Evolutionary conservation across 1,139 yeast species (phyloP), one percentile per base, ranked within the genome.

Genomic region (Yamadazyma dendronema): DNA sequence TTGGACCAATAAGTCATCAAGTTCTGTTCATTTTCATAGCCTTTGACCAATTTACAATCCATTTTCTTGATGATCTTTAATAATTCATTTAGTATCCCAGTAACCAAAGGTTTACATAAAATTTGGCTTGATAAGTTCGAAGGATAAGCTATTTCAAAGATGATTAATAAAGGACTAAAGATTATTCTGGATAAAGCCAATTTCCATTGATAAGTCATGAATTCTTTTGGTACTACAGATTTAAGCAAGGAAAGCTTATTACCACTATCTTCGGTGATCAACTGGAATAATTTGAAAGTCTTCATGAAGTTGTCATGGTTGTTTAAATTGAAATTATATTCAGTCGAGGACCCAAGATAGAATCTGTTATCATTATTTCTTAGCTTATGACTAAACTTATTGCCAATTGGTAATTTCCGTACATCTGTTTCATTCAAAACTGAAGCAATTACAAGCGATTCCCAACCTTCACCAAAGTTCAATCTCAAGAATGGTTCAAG

Each of bases 141-240:
- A 1, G 95, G 88, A 48, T 66, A 72, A 5, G 82, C 76, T 39
- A 79, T 74, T 57, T 88, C 96, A 49, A 89, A 80, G 16, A 87
- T 58, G 25, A 88, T 72, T 33, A 87, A 67, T 33, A 89, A 62
- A 2, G 95, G 89, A 57, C 83, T 86, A 54, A 88, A 80, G 12
- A 89, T 82, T 31, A 88, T 77, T 42, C 81, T 72, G 4, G 95
- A 88, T 41, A 88, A 71, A 0, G 94, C 90, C 40, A 85, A 70
- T 53, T 82, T 81, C 96, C 96, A 88, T 59, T 88, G 95, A 49
- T 78, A 80, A 9, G 81, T 77, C 60, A 79, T 66, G 52, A 83
- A 84, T 47, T 83, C 88, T 36, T 71, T 62, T 9, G 79, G 72
- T 23, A 75, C 72, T 41, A 62, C 60, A 28, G 78, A 73, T 59